These are phyloP conservation scores for Pseudomassariella vexata DNA, from an alignment of 2,329 filamentous ascomycete species.

Conservation along the genomic window DNA sequence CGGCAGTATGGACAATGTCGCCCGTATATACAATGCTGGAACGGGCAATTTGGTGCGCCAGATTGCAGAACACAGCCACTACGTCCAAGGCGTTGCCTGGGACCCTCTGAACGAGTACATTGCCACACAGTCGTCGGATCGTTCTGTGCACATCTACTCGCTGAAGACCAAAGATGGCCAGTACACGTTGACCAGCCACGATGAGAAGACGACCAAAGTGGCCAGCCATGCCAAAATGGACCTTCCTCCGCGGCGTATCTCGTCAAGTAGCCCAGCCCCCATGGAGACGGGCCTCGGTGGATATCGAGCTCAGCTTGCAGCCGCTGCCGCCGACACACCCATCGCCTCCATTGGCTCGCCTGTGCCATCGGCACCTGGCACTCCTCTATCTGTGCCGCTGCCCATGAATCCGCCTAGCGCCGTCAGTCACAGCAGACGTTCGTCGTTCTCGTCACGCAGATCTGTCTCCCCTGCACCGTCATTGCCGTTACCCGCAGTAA, in stretches of 20 bases:
- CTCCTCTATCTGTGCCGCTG: conserved; percentile 79
- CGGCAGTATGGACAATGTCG: conserved; percentile 98
- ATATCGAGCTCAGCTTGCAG: conserved; percentile 57
- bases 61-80: conserved; percentile 96
- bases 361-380: conserved; percentile 84
- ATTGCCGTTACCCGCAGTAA: conserved; percentile 88
- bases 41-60: conserved; percentile 77
- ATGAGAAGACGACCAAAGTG: conserved; percentile 70
- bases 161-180: conserved; percentile 95
- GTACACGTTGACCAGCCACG: conserved; percentile 64
- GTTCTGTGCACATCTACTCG: conserved; percentile 95
- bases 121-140: conserved; percentile 94
- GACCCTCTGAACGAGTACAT: conserved; percentile 98
- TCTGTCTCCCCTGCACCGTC: conserved; percentile 92
- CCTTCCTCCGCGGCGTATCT: conserved; percentile 82
- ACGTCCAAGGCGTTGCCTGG: conserved; percentile 97
- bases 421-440: conserved; percentile 87
- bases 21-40: conserved; percentile 90
- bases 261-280: conserved; percentile 86
- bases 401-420: conserved; percentile 94
- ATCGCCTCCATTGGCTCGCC: conserved; percentile 68
- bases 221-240: conserved; percentile 78
- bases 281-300: conserved; percentile 73
- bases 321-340: conserved; percentile 44
- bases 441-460: conserved; percentile 82